Evolutionary conservation across 202 grass and related monocot species (phyloP).

Genomic region (Schoenoplectus tabernaemontani): DNA sequence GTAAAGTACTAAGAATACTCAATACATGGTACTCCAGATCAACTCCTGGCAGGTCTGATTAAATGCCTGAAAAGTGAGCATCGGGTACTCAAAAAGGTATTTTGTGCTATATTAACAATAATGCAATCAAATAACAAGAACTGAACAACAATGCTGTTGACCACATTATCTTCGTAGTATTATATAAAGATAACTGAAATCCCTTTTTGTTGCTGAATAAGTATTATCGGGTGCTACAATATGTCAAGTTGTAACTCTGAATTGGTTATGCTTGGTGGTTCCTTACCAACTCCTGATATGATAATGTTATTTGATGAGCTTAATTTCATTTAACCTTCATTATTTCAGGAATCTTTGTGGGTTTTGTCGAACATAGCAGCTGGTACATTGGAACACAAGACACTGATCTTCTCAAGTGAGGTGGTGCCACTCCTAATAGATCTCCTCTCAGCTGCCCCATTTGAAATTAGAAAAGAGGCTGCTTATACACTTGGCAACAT

Average conservation of each 20-base stretch:
- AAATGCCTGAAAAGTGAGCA: slow-evolving; percentile 89
- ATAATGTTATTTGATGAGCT: neutral
- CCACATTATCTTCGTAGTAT: neutral
- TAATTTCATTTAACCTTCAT: neutral
- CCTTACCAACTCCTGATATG: neutral
- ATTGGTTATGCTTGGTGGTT: neutral
- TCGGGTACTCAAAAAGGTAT: slow-evolving; percentile 89
- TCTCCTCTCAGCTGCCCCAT: slow-evolving; percentile 49
- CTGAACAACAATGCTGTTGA: neutral
- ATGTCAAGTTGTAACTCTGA: neutral
- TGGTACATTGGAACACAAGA: slow-evolving; percentile 78
- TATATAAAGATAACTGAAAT: neutral
- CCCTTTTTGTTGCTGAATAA: slow-evolving; percentile 2
- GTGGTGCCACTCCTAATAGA: slow-evolving; percentile 46
- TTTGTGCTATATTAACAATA: neutral
- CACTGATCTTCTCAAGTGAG: slow-evolving; percentile 66
- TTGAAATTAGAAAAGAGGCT: slow-evolving; percentile 80
- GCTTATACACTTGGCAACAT: slow-evolving; percentile 87
- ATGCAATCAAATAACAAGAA: neutral
- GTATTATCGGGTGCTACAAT: neutral
- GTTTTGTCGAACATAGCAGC: slow-evolving; percentile 83
- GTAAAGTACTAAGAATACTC: slow-evolving; percentile 11
- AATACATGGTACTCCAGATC: slow-evolving; percentile 44
- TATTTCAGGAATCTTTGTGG: slow-evolving; percentile 76
- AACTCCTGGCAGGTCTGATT: slow-evolving; percentile 70